Conservation (phyloP, 1,284 basidiomycete species). For the Paramarasmius palmivorus region DNA sequence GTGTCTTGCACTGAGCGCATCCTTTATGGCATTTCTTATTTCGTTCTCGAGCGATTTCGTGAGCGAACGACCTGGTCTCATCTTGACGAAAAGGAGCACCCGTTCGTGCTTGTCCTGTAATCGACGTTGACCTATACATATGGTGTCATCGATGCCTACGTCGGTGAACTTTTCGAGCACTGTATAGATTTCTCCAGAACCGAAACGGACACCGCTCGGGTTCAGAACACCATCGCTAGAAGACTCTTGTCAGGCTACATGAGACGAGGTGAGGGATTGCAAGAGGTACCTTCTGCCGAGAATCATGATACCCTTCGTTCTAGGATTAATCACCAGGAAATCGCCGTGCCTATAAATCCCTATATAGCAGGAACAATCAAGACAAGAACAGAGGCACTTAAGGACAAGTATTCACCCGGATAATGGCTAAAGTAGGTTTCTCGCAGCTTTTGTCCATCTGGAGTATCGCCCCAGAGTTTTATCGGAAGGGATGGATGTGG, state of each 20-base stretch:
- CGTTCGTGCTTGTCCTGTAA: constrained; percentile 76
- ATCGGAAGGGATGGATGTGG: constrained; percentile 88
- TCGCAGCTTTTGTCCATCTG: constrained; percentile 58
- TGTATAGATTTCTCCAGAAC: constrained; percentile 83
- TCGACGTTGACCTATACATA: constrained; percentile 83
- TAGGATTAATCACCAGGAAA: constrained; percentile 63
- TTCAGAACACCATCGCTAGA: constrained; percentile 72
- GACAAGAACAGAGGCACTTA: too few relatives aligned
- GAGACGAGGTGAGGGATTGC: constrained; percentile 9
- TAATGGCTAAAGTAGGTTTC: constrained; percentile 78
- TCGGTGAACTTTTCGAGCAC: constrained; percentile 62
- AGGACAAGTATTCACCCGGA: constrained; percentile 43
- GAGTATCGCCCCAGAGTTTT: constrained; percentile 75
- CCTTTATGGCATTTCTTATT: constrained; percentile 62
- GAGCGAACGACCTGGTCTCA: constrained; percentile 55
- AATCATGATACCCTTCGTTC: constrained; percentile 60
- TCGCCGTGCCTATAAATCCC: constrained; percentile 71
- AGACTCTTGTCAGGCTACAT: neutral
- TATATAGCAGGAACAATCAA: too few relatives aligned
- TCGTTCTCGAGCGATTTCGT: constrained; percentile 45
- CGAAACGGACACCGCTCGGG: constrained; percentile 87
- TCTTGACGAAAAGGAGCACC: constrained; percentile 83
- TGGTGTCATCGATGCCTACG: constrained; percentile 62
- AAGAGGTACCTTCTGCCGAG: constrained; percentile 55
- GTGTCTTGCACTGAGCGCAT: constrained; percentile 71